Conservation (phyloP, 1,284 basidiomycete genomes). For the Microbotryum lychnidis-dioicae region DNA sequence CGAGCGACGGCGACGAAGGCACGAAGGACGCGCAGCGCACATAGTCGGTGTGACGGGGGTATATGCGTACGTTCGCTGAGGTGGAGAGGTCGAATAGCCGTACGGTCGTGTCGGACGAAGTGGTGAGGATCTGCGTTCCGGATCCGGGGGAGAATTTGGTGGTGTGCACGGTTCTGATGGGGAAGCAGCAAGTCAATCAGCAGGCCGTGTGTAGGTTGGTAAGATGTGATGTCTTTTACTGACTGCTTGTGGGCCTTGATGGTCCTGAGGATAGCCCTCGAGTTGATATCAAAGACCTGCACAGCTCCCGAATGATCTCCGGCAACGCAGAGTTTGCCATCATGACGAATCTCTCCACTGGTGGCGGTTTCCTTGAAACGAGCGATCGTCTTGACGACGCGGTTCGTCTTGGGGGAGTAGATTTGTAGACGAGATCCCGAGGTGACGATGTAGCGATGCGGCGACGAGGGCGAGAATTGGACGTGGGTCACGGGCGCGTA, state of each 20-base stretch:
- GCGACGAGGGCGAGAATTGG: constrained; percentile 74
- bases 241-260: constrained; percentile 83
- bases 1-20: constrained; percentile 67
- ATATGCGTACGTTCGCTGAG: constrained; percentile 67
- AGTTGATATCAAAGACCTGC: constrained; percentile 93
- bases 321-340: constrained; percentile 90
- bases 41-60: constrained; percentile 84
- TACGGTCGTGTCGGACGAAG: constrained; percentile 91
- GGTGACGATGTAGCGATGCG: constrained; percentile 90
- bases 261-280: constrained; percentile 84
- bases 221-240: constrained; percentile 23
- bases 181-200: no score
- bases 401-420: constrained; percentile 89
- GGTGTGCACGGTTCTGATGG: constrained; percentile 70
- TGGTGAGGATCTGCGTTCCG: constrained; percentile 63
- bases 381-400: constrained; percentile 90
- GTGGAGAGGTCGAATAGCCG: constrained; percentile 94
- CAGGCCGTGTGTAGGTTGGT: neutral
- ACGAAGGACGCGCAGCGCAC: constrained; percentile 86
- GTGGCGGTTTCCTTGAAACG: constrained; percentile 94
- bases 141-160: constrained; percentile 69
- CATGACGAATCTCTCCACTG: constrained; percentile 74
- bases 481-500: constrained; percentile 87
- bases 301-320: constrained; percentile 90
- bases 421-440: constrained; percentile 90